Evolutionary conservation across 2,329 filamentous ascomycete genomes (phyloP).

Genomic region (Bipolaris bicolor): DNA sequence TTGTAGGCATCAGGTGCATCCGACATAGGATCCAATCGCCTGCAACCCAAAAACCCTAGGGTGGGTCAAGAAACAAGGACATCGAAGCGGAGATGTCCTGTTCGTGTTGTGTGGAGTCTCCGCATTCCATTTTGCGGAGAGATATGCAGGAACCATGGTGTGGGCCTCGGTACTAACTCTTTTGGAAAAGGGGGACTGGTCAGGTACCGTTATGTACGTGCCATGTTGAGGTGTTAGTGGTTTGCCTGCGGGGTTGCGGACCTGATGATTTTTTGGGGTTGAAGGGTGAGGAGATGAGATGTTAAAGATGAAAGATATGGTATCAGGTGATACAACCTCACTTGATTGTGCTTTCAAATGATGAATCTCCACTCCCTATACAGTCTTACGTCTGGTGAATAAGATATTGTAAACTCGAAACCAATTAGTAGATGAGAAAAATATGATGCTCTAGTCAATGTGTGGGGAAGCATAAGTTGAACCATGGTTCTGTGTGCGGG

Average conservation of each 20-base stretch:
- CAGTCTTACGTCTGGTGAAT: no score
- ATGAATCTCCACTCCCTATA: background rate
- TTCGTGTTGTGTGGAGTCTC: background rate
- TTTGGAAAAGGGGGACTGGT: background rate
- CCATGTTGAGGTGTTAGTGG: background rate
- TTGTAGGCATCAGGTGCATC: no score
- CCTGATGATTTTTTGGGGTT: background rate
- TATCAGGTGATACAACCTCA: no score
- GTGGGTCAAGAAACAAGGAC: background rate
- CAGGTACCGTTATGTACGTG: background rate
- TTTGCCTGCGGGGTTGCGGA: background rate
- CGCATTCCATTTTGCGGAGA: background rate
- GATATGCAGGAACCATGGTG: background rate
- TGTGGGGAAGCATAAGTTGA: background rate
- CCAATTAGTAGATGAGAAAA: background rate
- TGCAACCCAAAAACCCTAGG: no score
- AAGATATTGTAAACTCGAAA: no score
- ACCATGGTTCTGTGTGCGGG: conserved; percentile 16
- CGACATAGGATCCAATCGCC: no score
- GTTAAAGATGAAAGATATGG: background rate
- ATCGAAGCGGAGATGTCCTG: background rate
- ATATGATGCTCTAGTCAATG: background rate
- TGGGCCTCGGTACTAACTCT: background rate
- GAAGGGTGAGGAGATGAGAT: background rate
- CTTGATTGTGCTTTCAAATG: background rate